Percentiles rank a stretch among this genome's conserved stretches.
Conservation (phyloP, 75 land plant species). For the Selaginella moellendorffii region DNA sequence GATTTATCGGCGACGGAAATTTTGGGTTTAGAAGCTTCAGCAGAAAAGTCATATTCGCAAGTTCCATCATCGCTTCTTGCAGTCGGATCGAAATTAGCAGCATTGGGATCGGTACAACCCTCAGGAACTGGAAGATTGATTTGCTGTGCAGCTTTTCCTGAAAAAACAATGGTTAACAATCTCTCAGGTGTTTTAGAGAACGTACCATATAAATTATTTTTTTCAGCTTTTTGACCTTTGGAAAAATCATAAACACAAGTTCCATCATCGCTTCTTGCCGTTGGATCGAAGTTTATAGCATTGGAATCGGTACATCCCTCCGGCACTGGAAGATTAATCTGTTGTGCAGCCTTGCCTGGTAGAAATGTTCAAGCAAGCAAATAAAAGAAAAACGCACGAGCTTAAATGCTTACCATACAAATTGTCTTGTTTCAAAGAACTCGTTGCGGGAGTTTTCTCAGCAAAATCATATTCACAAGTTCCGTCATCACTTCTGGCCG, state of each 20-base stretch:
- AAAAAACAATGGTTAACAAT: neutral
- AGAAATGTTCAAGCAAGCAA: neutral
- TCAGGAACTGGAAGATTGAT: neutral
- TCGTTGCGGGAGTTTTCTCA: neutral
- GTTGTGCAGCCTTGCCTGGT: slow-evolving; percentile 75
- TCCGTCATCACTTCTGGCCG: slow-evolving; percentile 88
- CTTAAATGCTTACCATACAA: neutral
- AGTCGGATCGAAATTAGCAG: slow-evolving; percentile 48
- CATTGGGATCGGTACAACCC: neutral
- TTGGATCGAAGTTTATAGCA: slow-evolving; percentile 71
- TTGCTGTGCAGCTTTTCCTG: neutral
- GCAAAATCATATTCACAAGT: slow-evolving; percentile 36
- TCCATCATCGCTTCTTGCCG: slow-evolving; percentile 84
- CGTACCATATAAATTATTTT: neutral
- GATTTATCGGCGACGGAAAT: no score
- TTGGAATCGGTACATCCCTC: slow-evolving; percentile 75
- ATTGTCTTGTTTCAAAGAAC: neutral
- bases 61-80: no score
- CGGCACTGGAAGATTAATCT: slow-evolving; percentile 58
- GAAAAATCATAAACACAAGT: slow-evolving; percentile 36
- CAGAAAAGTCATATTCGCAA: no score
- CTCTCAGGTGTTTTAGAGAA: neutral
- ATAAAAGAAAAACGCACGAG: neutral
- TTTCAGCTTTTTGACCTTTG: neutral
- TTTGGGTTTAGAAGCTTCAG: no score